Evolutionary conservation across 306 rosid species (phyloP).

Genomic region (Rosa persica): DNA sequence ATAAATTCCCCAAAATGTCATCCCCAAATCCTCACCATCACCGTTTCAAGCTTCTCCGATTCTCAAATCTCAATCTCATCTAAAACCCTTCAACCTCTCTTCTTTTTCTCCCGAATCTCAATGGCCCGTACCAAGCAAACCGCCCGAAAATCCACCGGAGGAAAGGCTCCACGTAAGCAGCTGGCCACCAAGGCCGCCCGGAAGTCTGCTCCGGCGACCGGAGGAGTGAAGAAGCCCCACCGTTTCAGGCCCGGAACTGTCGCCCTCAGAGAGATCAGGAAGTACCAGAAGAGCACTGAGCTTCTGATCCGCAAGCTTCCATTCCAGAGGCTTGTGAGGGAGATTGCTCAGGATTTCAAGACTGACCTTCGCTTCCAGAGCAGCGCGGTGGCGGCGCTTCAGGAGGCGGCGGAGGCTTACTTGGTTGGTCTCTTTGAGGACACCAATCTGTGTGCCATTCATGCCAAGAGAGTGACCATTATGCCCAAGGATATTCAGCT

Average conservation of each 20-base stretch:
- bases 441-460: neutral
- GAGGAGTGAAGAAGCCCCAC: conserved; percentile 8
- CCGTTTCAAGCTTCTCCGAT: neutral
- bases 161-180: neutral
- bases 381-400: conserved; percentile 4
- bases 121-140: conserved; percentile 10
- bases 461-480: neutral
- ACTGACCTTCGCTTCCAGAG: neutral
- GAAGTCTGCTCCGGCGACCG: conserved; percentile 9
- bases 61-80: neutral
- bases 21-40: neutral
- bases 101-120: too few species aligned
- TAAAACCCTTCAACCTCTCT: neutral
- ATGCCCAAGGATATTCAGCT: conserved; percentile 9
- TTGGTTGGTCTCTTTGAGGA: conserved; percentile 4
- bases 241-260: conserved; percentile 7
- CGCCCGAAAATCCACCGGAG: conserved; percentile 4
- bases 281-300: conserved; percentile 7
- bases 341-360: conserved; percentile 10
- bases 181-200: conserved; percentile 4
- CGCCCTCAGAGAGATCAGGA: neutral
- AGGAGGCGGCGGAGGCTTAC: conserved; percentile 9
- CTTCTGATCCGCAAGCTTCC: conserved; percentile 11
- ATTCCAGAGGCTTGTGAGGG: conserved; percentile 1
- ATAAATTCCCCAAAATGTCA: neutral